phyloP scores from a whole-genome alignment of 495 filamentous ascomycete genomes.

The Penicillium simplicissimum region DNA sequence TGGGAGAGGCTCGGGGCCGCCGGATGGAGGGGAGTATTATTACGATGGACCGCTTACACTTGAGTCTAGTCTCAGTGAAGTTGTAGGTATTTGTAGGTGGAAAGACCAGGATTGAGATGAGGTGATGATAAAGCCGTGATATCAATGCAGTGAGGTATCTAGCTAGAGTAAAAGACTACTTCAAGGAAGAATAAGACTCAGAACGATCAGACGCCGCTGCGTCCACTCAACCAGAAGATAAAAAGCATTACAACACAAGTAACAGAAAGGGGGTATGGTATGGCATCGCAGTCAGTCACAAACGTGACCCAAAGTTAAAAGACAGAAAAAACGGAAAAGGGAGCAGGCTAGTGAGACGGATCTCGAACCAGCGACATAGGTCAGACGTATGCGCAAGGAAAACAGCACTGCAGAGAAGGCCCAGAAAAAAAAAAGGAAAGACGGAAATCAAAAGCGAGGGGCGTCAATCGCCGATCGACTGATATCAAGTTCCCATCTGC shows the following conservation, averaged over 20 bases:
- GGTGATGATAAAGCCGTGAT: conserved; percentile 2
- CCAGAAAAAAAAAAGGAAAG: conserved; percentile 6
- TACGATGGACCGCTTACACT: no score
- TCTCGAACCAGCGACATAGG: conserved; percentile 3
- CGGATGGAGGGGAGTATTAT: not conserved
- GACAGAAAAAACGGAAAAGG: conserved; percentile 8
- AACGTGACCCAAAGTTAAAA: conserved; percentile 2
- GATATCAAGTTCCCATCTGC: conserved; percentile 23
- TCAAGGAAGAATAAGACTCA: conserved; percentile 3
- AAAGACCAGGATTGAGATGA: not conserved
- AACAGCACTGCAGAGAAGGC: not conserved
- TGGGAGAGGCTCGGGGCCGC: not conserved
- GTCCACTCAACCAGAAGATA: not conserved
- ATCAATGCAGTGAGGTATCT: conserved; percentile 23
- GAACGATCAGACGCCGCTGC: conserved; percentile 3
- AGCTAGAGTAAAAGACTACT: not conserved
- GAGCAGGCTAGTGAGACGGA: conserved; percentile 1
- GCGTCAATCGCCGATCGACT: conserved; percentile 29
- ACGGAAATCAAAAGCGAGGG: conserved; percentile 1
- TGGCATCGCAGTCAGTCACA: conserved; percentile 19
- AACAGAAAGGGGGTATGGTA: conserved; percentile 27
- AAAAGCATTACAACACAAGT: conserved; percentile 15
- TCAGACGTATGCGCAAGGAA: conserved; percentile 23
- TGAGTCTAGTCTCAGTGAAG: not conserved
- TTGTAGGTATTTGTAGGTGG: not conserved